phyloP scores from a whole-genome alignment of 2,329 filamentous ascomycete genomes.

The Harringtonia aguacate region DNA sequence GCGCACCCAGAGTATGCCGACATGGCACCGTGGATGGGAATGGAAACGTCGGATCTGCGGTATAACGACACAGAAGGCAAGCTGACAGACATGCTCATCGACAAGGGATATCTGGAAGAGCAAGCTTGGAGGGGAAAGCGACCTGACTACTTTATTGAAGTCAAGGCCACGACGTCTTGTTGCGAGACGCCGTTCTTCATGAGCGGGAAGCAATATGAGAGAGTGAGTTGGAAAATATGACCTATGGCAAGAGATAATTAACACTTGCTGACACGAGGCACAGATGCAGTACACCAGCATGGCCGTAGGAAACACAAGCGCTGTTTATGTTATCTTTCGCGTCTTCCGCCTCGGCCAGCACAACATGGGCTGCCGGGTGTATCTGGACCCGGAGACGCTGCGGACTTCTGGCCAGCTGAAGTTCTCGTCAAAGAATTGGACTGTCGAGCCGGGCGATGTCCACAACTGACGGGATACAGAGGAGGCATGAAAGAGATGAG shows the following conservation, averaged over 20 bases:
- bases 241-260: not conserved
- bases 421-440: conserved; percentile 10
- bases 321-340: conserved; percentile 29
- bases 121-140: conserved; percentile 8
- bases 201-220: not conserved
- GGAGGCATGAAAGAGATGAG: too few species aligned
- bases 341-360: conserved; percentile 25
- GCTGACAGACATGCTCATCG: conserved; percentile 19
- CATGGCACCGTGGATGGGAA: conserved; percentile 26
- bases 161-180: not conserved
- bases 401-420: conserved; percentile 13
- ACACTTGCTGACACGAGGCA: not conserved
- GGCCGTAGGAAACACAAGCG: not conserved
- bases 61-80: conserved; percentile 29
- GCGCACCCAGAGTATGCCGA: conserved; percentile 27
- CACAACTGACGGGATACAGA: too few species aligned
- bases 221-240: not conserved
- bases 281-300: not conserved
- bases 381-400: conserved; percentile 25
- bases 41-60: conserved; percentile 35
- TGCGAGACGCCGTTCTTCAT: not conserved
- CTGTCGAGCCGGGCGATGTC: not conserved
- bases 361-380: conserved; percentile 22
- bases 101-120: conserved; percentile 1
- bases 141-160: not conserved